Evolutionary conservation across 78 protist genomes (phyloP).

Genomic region (Salpingoeca rosetta): DNA sequence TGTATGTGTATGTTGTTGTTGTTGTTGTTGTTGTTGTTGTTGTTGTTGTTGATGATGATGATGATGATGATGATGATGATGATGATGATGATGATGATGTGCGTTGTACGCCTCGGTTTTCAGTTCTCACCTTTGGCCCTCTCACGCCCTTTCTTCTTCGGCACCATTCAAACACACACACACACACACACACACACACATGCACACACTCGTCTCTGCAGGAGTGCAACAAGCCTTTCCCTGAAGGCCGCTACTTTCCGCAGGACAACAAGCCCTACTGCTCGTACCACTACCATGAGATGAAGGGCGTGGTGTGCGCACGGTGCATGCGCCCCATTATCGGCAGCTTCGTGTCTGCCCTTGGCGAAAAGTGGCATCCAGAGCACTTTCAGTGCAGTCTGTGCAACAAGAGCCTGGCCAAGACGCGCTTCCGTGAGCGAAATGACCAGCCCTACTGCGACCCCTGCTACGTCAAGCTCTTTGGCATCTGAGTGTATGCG

Average conservation of each 20-base stretch:
- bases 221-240: not conserved
- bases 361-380: not conserved
- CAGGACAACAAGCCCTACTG: not conserved
- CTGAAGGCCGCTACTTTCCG: not conserved
- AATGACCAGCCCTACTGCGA: not conserved
- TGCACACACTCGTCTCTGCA: not conserved
- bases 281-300: not conserved
- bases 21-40: no score
- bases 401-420: not conserved
- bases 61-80: no score
- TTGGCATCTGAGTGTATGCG: no score
- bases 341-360: not conserved
- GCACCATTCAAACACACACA: no score
- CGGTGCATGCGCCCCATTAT: not conserved
- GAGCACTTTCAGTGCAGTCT: not conserved
- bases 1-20: no score
- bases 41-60: no score
- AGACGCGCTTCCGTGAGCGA: not conserved
- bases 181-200: constrained; percentile 4
- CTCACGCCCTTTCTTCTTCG: no score
- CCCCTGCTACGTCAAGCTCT: not conserved
- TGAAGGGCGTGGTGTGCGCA: not conserved
- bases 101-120: no score
- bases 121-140: no score
- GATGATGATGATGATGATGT: no score